Base-by-base conservation (phyloP, 2,329 filamentous ascomycete species). In the Ceratocystis ficicola region DNA sequence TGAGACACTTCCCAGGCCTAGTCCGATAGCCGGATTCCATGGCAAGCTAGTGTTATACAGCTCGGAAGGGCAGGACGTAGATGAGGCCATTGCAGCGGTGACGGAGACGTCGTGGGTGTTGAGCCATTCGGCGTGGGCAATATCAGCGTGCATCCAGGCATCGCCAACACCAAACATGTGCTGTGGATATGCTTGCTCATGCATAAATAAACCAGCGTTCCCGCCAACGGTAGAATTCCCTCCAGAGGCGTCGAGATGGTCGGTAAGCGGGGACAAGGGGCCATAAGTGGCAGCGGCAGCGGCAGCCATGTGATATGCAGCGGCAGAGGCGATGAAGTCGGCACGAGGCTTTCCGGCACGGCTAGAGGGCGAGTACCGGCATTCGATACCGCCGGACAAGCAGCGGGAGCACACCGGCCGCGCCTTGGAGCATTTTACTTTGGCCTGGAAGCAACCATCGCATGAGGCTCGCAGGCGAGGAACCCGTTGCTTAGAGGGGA, bases 361-460 rank as follows among this genome's bases (percentile, higher is more conserved):
- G 69, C 77, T 80, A 0, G 80, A 82, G 1, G 80, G 80, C 17
- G 79, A 81, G 69, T 82, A 83, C 7, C 75, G 76, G 69, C 80
- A 83, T 61, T 79, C 74, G 50, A 77, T 76, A 6, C 80, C 80
- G 55, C 76, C 79, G 2, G 76, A 71, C 2, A 82, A 73, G 68
- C 80, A 83, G 50, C 80, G 76, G n/a, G 76, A 76, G 71, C 80
- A 83, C 62, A 81, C 77, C 1, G 80, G 80, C n/a, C 79, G 74
- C 2, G 75, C 74, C 69, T 82, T 82, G 68, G 78, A 80, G 72
- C 80, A 83, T 70, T 82, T 82, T 72, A 83, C 80, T 70, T 83
- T 83, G 68, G 80, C 80, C 22, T 80, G 72, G 71, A 82, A 81
- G 72, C 80, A 83, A 6, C 78, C 79, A 68, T 83, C 80, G 70